Evolutionary conservation across 768 basidiomycete species (phyloP), one percentile per base, ranked within the genome.

Genomic region (Pulveroboletus frians): DNA sequence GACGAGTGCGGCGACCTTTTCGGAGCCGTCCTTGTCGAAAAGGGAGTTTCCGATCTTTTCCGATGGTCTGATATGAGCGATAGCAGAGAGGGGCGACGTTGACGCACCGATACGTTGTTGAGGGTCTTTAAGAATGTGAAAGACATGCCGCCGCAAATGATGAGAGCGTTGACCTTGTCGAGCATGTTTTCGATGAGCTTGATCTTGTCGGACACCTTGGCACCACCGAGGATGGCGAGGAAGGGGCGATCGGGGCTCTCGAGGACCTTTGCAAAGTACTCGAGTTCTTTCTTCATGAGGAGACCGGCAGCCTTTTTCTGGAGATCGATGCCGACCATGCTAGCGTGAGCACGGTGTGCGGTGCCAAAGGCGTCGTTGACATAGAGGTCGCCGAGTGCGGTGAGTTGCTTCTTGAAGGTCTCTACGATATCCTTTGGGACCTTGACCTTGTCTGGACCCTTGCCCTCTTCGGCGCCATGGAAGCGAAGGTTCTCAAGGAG

Each of bases 301-400:
- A 96, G 93, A 21, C 95, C 95, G 29, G 95, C 84, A 2, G 95
- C 95, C 58, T 92, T 80, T 70, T 95, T 87, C 7, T 86, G 84
- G 15, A 98, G 79, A 66, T 95, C 83, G 60, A 99, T 78, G 59
- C 95, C 95, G 58, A 99, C 95, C 94, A 99, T 97, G 61, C 90
- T 93, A 0, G 95, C 97, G 70, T 99, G 95, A 9, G 92, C 93
- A 58, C 95, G 92, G 70, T 99, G 95, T 6, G 94, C 95, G 39
- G 95, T 99, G 42, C 95, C 95, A 66, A 99, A 99, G 21, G 95
- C 95, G 68, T 99, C 95, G 74, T 99, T 99, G 68, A 99, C 77
- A 69, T 97, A 98, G 55, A 99, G 86, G 63, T 97, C 93, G 45
- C 94, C 94, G 57, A 99, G 85, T 48, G 76, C 78, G 48, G 95